Conservation (phyloP, 768 basidiomycete species). For the Pleurotus tuber-regium region DNA sequence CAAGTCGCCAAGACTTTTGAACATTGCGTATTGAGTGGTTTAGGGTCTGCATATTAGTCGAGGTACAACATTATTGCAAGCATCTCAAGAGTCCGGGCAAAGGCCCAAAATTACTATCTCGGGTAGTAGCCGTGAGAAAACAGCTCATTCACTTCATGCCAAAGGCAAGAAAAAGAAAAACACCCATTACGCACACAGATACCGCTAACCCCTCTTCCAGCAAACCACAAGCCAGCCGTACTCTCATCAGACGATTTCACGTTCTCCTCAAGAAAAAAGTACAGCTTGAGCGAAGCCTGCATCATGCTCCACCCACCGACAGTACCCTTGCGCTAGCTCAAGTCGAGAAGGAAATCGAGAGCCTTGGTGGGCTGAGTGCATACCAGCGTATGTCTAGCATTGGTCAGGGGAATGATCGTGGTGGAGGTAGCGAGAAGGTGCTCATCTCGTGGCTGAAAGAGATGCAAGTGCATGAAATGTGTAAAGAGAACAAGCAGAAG, state of each 20-base stretch:
- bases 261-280: constrained; percentile 69
- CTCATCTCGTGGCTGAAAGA: constrained; percentile 75
- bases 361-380: constrained; percentile 71
- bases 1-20: too few species aligned
- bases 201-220: constrained; percentile 34
- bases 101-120: too few species aligned
- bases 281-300: constrained; percentile 36
- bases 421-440: constrained; percentile 85
- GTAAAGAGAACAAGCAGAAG: constrained; percentile 23
- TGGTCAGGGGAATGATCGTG: constrained; percentile 79
- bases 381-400: constrained; percentile 84
- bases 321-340: constrained; percentile 34
- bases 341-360: constrained; percentile 61
- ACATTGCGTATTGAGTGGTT: too few species aligned
- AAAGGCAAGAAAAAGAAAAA: constrained; percentile 41
- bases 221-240: constrained; percentile 61
- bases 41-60: too few species aligned
- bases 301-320: constrained; percentile 12
- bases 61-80: too few species aligned
- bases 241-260: constrained; percentile 79
- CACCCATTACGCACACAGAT: constrained; percentile 35
- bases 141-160: too few species aligned
- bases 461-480: constrained; percentile 31
- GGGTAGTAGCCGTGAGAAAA: too few species aligned
- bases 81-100: too few species aligned